Base-by-base conservation (phyloP, 768 basidiomycete genomes). In the Hygrophorus russula region DNA sequence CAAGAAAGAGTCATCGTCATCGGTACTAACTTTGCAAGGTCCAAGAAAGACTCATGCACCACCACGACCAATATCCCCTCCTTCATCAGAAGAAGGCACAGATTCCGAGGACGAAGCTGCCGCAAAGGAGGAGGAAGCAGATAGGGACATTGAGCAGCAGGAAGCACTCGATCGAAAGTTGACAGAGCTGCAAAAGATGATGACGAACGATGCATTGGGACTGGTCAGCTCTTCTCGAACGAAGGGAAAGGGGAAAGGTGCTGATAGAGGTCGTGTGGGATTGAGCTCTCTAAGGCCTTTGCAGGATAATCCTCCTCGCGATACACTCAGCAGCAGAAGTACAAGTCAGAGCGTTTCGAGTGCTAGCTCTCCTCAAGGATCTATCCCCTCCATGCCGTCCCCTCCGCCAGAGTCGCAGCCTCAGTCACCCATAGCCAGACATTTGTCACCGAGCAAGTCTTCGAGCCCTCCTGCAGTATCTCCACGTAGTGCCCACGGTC, bases 341-440 rank as follows among this genome's bases (percentile, higher is more conserved):
- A 67, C 71, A 15, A 82, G 81, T 48, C 82, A 81, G 46, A 87
- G 84, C 52, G 67, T 84, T 7, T 86, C 85, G 3, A 82, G 81
- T 56, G 63, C 76, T 10, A 74, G 76, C 48, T 88, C 87, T 14
- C 80, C 80, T 1, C 82, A 74, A 37, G 80, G 79, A 13, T 90
- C 87, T 0, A 82, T 87, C 29, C 84, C 83, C 1, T 83, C 84
- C 12, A 87, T 90, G 18, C 79, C 86, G 0, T 88, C 86, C 0
- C 79, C 82, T 14, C 69, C 79, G 6, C 56, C 72, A 13, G 71
- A 78, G 36, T 71, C 78, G 14, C 73, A 72, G 41, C 64, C 66
- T 4, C 69, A 71, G 45, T 67, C 76, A 3, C 77, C 74, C 0
- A 64, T 71, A 41, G 64, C 68, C n/a, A 64, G 68, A 40, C 74